phyloP scores from a whole-genome alignment of 495 filamentous ascomycete species.

The Pyronema domesticum region DNA sequence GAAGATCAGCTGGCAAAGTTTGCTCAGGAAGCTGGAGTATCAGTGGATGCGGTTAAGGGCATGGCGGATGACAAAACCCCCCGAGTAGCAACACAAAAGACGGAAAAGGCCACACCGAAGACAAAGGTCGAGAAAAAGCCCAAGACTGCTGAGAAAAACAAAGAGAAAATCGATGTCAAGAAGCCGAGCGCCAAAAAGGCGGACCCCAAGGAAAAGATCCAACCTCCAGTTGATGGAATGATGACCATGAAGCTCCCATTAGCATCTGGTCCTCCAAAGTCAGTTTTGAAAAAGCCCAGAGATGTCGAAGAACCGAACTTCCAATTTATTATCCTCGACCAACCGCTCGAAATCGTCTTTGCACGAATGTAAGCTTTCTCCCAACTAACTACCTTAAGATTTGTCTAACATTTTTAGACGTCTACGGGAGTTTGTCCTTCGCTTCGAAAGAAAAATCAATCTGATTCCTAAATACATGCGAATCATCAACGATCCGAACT shows the following conservation, averaged over 20 bases:
- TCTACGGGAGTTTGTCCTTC: slow-evolving; percentile 20
- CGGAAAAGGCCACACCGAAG: not conserved
- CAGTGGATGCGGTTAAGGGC: not conserved
- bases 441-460: slow-evolving; percentile 19
- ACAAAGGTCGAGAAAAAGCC: not conserved
- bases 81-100: not conserved
- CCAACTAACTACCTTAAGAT: not conserved
- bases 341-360: slow-evolving; percentile 12
- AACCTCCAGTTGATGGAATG: not conserved
- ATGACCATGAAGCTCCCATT: not conserved
- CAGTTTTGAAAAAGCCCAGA: slow-evolving; percentile 14
- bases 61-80: not conserved
- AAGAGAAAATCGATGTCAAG: slow-evolving; percentile 4
- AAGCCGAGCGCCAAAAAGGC: not conserved
- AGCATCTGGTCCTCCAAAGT: slow-evolving; percentile 5
- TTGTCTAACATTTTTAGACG: slow-evolving; percentile 6
- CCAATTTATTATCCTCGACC: slow-evolving; percentile 18
- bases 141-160: not conserved
- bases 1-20: not conserved
- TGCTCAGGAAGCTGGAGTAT: not conserved
- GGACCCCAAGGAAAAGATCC: not conserved
- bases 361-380: slow-evolving; percentile 13
- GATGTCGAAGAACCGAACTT: slow-evolving; percentile 15
- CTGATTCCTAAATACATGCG: slow-evolving; percentile 16
- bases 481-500: slow-evolving; percentile 22